A percentile compares a stretch with the other conserved stretches of the same genome.
phyloP scores from a whole-genome alignment of 2,329 filamentous ascomycete species.

The Emericellopsis cladophorae region DNA sequence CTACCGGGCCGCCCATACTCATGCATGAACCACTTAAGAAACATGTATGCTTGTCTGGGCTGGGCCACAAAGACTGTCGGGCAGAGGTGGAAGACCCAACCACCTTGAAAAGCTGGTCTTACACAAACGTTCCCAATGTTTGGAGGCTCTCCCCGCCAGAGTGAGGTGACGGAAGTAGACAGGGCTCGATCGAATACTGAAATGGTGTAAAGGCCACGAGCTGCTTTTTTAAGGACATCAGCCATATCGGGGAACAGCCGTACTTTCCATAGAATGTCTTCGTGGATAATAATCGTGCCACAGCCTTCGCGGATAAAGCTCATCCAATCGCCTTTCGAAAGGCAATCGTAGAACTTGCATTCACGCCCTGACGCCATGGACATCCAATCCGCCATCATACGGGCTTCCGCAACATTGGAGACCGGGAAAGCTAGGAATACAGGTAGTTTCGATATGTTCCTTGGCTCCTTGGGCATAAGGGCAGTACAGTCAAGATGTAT shows the following conservation, averaged over 20 bases:
- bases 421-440: constrained; percentile 39
- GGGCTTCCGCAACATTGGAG: constrained; percentile 16
- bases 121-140: constrained; percentile 11
- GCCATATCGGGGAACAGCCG: constrained; percentile 24
- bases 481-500: not conserved
- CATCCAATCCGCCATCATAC: constrained; percentile 28
- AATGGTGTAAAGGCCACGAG: constrained; percentile 16
- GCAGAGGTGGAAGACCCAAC: constrained; percentile 22
- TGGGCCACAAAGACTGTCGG: constrained; percentile 27
- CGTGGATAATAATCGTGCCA: constrained; percentile 30
- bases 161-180: not conserved
- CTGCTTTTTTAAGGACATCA: constrained; percentile 15
- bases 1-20: constrained; percentile 6
- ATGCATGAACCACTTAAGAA: constrained; percentile 22
- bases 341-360: constrained; percentile 28
- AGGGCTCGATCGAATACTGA: constrained; percentile 22
- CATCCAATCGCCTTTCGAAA: constrained; percentile 31
- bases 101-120: constrained; percentile 15
- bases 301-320: constrained; percentile 21
- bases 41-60: constrained; percentile 17
- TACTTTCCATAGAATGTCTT: constrained; percentile 22
- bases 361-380: constrained; percentile 14
- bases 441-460: not conserved
- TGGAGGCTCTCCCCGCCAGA: not conserved
- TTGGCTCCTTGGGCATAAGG: not conserved